Percentiles rank a stretch among this genome's conserved stretches.
Evolutionary conservation across 257 asterid species (phyloP).

Genomic region (Fraxinus excelsior): DNA sequence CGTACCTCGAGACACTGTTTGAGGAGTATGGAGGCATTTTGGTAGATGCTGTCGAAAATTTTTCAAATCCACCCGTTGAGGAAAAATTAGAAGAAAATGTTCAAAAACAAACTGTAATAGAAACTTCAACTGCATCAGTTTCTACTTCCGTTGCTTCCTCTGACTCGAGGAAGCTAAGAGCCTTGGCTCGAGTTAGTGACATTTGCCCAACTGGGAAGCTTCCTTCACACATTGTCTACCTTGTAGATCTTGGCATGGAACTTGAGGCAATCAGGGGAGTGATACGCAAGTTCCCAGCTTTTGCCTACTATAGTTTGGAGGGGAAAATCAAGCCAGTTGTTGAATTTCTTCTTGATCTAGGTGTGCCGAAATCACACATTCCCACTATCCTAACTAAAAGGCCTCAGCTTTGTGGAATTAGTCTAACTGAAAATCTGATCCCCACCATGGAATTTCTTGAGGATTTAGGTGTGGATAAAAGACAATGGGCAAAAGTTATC

Average conservation of each 20-base stretch:
- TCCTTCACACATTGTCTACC: conserved; percentile 76
- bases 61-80: conserved; percentile 63
- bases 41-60: conserved; percentile 72
- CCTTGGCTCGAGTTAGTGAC: conserved; percentile 78
- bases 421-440: conserved; percentile 81
- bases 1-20: conserved; percentile 72
- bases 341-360: conserved; percentile 82
- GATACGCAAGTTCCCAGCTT: conserved; percentile 85
- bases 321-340: conserved; percentile 88
- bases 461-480: conserved; percentile 77
- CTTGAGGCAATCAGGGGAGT: conserved; percentile 63
- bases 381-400: conserved; percentile 71
- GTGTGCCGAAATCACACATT: conserved; percentile 66
- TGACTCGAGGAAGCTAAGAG: conserved; percentile 63
- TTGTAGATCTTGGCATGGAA: conserved; percentile 88
- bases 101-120: conserved; percentile 38
- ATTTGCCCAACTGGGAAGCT: conserved; percentile 62
- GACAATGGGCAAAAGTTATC: conserved; percentile 90
- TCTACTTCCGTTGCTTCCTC: conserved; percentile 44
- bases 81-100: conserved; percentile 49
- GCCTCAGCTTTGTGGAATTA: conserved; percentile 96
- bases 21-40: conserved; percentile 70
- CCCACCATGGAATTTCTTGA: conserved; percentile 90
- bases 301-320: conserved; percentile 89
- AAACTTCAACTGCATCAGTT: conserved; percentile 38